phyloP scores from a whole-genome alignment of 805 yeast genomes.

The Schwanniomyces occidentalis region DNA sequence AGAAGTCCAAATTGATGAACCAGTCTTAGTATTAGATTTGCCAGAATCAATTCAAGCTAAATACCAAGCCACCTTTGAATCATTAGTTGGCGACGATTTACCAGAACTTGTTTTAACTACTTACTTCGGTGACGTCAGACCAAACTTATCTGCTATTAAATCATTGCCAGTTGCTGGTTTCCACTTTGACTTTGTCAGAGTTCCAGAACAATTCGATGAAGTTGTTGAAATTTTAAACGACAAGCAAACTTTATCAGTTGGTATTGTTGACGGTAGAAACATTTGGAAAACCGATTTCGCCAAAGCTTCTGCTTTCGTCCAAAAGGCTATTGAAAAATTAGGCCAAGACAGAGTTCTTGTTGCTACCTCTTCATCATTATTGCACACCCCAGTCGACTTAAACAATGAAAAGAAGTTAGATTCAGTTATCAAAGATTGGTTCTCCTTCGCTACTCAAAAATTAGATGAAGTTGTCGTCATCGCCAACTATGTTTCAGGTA shows the following conservation, averaged over 20 bases:
- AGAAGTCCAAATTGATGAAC: constrained; percentile 96
- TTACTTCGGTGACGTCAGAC: constrained; percentile 98
- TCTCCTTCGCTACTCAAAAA: constrained; percentile 98
- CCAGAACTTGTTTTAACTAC: constrained; percentile 85
- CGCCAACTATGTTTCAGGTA: constrained; percentile 84
- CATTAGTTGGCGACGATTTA: constrained; percentile 60
- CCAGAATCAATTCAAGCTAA: constrained; percentile 81
- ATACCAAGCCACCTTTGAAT: constrained; percentile 84
- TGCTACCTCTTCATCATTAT: constrained; percentile 93
- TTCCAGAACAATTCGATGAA: constrained; percentile 91
- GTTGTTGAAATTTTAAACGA: constrained; percentile 66
- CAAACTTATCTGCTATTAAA: constrained; percentile 88
- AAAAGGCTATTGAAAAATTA: constrained; percentile 79
- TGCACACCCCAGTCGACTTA: constrained; percentile 98
- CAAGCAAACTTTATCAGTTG: constrained; percentile 85
- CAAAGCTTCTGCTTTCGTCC: constrained; percentile 78
- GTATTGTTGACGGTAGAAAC: constrained; percentile 99
- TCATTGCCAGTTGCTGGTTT: constrained; percentile 90
- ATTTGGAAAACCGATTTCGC: constrained; percentile 97
- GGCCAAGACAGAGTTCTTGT: constrained; percentile 86
- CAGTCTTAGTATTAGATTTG: constrained; percentile 91
- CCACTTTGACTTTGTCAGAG: constrained; percentile 96
- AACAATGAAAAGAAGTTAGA: constrained; percentile 88
- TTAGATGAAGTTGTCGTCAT: constrained; percentile 85
- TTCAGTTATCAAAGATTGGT: constrained; percentile 93